These are phyloP conservation scores for Lyophyllum semitale DNA, from an alignment of 768 basidiomycete genomes.

Conservation along the genomic window DNA sequence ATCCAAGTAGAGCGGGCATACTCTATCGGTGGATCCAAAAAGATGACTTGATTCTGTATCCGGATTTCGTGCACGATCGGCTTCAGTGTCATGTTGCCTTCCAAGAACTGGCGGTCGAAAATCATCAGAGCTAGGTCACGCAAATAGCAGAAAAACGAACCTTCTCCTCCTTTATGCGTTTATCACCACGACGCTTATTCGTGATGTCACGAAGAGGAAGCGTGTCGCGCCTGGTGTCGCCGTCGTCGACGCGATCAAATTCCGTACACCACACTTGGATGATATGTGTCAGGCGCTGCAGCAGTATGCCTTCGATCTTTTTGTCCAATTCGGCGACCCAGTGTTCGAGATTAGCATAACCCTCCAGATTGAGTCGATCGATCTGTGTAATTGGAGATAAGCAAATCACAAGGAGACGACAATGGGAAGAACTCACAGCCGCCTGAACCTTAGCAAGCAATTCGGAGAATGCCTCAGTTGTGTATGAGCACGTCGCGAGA, in stretches of 20 bases:
- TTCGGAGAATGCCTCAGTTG: conserved; percentile 78
- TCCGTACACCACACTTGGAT: conserved; percentile 88
- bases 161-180: conserved; percentile 79
- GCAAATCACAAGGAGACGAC: neutral
- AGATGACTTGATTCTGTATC: conserved; percentile 99
- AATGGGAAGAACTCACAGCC: conserved; percentile 53
- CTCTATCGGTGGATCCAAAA: conserved; percentile 97
- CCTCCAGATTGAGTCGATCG: conserved; percentile 92
- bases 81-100: conserved; percentile 74
- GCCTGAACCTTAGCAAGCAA: conserved; percentile 80
- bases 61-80: conserved; percentile 94
- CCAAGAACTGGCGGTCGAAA: conserved; percentile 51
- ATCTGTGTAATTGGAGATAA: conserved; percentile 50
- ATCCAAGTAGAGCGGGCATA: conserved; percentile 90
- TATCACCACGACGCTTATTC: conserved; percentile 71
- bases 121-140: neutral
- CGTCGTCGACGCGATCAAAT: conserved; percentile 78
- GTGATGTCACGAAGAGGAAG: conserved; percentile 51
- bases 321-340: conserved; percentile 87
- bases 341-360: conserved; percentile 90
- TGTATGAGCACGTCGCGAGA: conserved; percentile 84
- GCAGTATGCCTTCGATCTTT: conserved; percentile 79
- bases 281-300: conserved; percentile 73
- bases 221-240: conserved; percentile 56
- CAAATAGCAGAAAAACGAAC: conserved; percentile 32